phyloP scores from a whole-genome alignment of 164 flowering plant species.

The Annona squamosa region DNA sequence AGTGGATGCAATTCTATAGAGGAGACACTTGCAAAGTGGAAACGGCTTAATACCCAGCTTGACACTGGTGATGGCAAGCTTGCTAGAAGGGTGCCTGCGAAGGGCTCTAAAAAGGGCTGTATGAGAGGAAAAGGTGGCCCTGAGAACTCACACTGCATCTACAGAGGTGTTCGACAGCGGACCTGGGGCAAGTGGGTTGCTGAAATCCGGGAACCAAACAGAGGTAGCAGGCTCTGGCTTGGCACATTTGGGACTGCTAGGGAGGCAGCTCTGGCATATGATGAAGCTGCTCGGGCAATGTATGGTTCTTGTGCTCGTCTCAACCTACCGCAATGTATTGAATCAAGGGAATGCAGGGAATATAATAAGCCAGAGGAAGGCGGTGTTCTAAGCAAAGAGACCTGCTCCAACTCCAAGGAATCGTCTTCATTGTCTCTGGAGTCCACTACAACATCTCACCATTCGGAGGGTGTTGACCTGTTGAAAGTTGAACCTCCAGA shows the following conservation, averaged over 20 bases:
- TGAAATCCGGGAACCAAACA: constrained; percentile 58
- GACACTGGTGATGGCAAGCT: constrained; percentile 23
- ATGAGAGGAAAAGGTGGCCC: constrained; percentile 94
- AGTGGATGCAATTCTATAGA: constrained; percentile 33
- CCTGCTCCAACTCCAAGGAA: background rate
- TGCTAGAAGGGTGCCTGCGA: constrained; percentile 44
- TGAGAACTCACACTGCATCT: constrained; percentile 42
- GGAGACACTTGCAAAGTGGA: constrained; percentile 60
- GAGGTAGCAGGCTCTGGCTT: constrained; percentile 57
- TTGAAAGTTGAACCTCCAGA: background rate
- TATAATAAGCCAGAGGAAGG: too few relatives aligned
- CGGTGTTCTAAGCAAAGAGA: background rate
- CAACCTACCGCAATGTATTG: constrained; percentile 25
- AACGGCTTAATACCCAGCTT: constrained; percentile 32
- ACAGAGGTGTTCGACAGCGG: constrained; percentile 84
- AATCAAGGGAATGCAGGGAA: background rate
- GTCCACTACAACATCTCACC: constrained; percentile 1
- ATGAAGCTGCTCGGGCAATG: constrained; percentile 53
- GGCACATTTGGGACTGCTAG: constrained; percentile 46
- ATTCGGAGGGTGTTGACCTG: background rate
- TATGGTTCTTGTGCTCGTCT: constrained; percentile 49
- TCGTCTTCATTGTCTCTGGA: background rate
- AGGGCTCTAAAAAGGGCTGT: constrained; percentile 84
- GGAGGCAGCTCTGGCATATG: constrained; percentile 58
- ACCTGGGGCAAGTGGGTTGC: constrained; percentile 95